Percentiles rank a stretch among this genome's conserved stretches.
phyloP scores from a whole-genome alignment of 2,329 filamentous ascomycete species.

The Grosmannia huntii region DNA sequence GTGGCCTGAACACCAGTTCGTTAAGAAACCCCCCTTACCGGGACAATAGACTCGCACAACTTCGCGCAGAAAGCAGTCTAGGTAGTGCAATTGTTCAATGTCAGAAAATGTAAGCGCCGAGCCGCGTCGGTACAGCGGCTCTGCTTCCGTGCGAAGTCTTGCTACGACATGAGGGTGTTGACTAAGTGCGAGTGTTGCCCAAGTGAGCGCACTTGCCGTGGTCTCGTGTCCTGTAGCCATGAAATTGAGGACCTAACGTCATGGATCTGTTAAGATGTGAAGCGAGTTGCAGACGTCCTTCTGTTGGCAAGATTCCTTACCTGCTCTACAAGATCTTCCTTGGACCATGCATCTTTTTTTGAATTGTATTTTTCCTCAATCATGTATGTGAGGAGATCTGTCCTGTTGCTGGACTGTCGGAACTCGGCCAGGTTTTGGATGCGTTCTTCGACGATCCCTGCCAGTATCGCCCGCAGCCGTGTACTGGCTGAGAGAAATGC shows the following conservation, averaged over 20 bases:
- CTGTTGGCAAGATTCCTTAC: background rate
- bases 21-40: constrained; percentile 10
- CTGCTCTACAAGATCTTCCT: constrained; percentile 11
- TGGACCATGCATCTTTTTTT: background rate
- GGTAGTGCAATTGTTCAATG: constrained; percentile 16
- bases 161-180: constrained; percentile 19
- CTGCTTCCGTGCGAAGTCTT: constrained; percentile 14
- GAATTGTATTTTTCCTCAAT: constrained; percentile 10
- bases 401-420: constrained; percentile 11
- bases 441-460: background rate
- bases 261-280: too few relatives aligned
- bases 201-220: constrained; percentile 19
- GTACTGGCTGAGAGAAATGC: constrained; percentile 21
- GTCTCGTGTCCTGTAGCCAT: constrained; percentile 21
- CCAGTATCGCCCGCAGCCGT: constrained; percentile 21
- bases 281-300: too few relatives aligned
- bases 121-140: background rate
- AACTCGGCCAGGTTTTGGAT: constrained; percentile 10
- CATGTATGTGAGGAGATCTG: constrained; percentile 17
- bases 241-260: constrained; percentile 11
- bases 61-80: constrained; percentile 24
- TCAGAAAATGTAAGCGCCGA: constrained; percentile 1
- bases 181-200: constrained; percentile 20
- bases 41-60: constrained; percentile 21
- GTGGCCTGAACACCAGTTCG: background rate